Evolutionary conservation across 108 stramenopile species (phyloP).

Genomic region (Nitzschia sp.): DNA sequence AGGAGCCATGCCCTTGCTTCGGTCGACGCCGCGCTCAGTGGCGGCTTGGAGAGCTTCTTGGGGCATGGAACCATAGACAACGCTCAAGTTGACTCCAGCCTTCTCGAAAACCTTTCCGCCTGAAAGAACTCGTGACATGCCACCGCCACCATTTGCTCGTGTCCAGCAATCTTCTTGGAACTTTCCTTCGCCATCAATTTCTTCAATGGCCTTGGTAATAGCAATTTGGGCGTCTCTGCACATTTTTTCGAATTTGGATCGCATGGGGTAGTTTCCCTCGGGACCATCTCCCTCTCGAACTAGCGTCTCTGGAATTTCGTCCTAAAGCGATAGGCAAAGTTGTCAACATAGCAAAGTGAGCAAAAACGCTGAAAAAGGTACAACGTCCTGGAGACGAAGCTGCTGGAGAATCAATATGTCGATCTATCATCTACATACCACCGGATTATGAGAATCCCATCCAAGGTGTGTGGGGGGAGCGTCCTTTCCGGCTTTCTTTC

Average conservation of each 20-base stretch:
- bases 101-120: constrained; percentile 98
- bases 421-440: constrained; percentile 47
- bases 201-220: constrained; percentile 90
- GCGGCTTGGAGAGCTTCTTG: constrained; percentile 95
- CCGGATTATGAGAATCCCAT: constrained; percentile 89
- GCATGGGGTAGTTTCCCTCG: constrained; percentile 95
- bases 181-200: constrained; percentile 88
- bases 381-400: neutral
- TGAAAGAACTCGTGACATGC: constrained; percentile 91
- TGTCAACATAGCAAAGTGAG: neutral
- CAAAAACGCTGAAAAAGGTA: neutral
- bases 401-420: neutral
- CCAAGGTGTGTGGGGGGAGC: constrained; percentile 83
- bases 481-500: constrained; percentile 58
- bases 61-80: constrained; percentile 95
- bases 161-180: constrained; percentile 96
- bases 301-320: constrained; percentile 53
- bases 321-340: constrained; percentile 24
- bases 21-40: constrained; percentile 93
- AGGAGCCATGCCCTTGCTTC: constrained; percentile 90
- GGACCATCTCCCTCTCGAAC: constrained; percentile 88
- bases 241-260: constrained; percentile 91
- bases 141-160: constrained; percentile 94
- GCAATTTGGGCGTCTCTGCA: constrained; percentile 89
- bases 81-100: constrained; percentile 96